Evolutionary conservation across 2,329 filamentous ascomycete species (phyloP).

Genomic region (Penicillium freii): DNA sequence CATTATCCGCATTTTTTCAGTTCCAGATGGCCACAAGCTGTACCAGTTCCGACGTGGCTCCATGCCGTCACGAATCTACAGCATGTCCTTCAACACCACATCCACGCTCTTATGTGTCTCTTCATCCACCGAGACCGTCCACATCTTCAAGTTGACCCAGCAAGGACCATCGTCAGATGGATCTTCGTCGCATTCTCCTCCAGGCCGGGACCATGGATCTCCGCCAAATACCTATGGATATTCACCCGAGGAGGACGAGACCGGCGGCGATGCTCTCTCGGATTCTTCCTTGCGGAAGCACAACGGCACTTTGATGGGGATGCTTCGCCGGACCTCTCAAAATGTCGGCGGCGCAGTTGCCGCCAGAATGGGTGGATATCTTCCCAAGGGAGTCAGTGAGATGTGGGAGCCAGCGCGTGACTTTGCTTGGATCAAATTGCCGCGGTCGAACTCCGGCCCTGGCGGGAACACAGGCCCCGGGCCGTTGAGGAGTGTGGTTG

Average conservation of each 20-base stretch:
- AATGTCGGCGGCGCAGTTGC: constrained; percentile 87
- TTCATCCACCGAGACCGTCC: constrained; percentile 92
- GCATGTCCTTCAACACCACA: constrained; percentile 97
- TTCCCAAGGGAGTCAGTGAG: constrained; percentile 90
- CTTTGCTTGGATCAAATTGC: constrained; percentile 95
- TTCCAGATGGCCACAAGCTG: constrained; percentile 86
- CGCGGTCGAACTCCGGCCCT: constrained; percentile 54
- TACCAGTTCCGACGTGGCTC: constrained; percentile 95
- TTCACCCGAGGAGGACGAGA: constrained; percentile 34
- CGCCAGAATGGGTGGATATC: constrained; percentile 83
- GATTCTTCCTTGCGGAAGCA: constrained; percentile 45
- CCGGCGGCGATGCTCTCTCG: constrained; percentile 29
- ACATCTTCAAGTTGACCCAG: constrained; percentile 79
- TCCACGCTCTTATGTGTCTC: constrained; percentile 93
- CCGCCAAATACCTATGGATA: constrained; percentile 29
- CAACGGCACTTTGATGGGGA: constrained; percentile 80
- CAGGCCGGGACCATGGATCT: constrained; percentile 27
- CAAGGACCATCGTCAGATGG: constrained; percentile 34
- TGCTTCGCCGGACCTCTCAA: constrained; percentile 91
- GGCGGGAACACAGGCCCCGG: constrained; percentile 43
- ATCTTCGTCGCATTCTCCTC: constrained; percentile 27
- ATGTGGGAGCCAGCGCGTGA: constrained; percentile 96
- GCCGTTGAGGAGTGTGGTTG: constrained; percentile 84
- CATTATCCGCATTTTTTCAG: constrained; percentile 91
- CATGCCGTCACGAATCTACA: constrained; percentile 93